Conservation (phyloP, 345 rosid genomes). For the Fremontodendron californicum region DNA sequence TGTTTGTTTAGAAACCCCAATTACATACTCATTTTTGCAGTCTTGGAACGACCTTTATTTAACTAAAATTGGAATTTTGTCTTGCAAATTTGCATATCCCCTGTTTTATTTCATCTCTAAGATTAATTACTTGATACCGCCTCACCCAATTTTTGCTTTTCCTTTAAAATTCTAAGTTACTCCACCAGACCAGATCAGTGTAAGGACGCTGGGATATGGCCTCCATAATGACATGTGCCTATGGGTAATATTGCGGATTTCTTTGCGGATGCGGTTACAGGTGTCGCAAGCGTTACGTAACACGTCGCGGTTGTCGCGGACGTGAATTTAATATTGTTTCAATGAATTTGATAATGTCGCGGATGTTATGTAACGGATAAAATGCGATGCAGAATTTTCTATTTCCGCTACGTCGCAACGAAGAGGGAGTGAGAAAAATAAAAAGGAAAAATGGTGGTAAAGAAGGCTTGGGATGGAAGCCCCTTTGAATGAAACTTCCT, state of each 20-base stretch:
- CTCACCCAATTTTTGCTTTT: background rate
- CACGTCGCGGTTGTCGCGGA: too few species aligned
- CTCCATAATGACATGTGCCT: background rate
- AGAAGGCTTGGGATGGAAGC: slow-evolving; percentile 49
- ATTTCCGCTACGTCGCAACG: too few species aligned
- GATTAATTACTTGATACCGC: background rate
- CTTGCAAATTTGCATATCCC: too few species aligned
- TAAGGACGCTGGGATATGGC: background rate
- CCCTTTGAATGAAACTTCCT: slow-evolving; percentile 25
- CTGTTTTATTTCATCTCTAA: background rate
- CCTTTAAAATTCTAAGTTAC: background rate
- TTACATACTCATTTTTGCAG: background rate
- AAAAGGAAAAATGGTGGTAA: too few species aligned
- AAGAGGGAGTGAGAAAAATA: too few species aligned
- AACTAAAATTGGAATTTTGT: background rate
- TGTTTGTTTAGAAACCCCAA: background rate
- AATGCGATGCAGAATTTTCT: too few species aligned
- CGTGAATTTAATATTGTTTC: too few species aligned
- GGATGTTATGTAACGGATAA: too few species aligned
- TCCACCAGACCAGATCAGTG: background rate
- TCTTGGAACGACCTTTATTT: background rate
- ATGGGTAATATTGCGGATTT: too few species aligned
- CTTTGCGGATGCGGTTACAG: too few species aligned
- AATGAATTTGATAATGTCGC: too few species aligned
- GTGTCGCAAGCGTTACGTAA: too few species aligned